Evolutionary conservation across 2,329 filamentous ascomycete genomes (phyloP), one percentile per base, ranked within the genome.

Genomic region (Aureobasidium melanogenum): DNA sequence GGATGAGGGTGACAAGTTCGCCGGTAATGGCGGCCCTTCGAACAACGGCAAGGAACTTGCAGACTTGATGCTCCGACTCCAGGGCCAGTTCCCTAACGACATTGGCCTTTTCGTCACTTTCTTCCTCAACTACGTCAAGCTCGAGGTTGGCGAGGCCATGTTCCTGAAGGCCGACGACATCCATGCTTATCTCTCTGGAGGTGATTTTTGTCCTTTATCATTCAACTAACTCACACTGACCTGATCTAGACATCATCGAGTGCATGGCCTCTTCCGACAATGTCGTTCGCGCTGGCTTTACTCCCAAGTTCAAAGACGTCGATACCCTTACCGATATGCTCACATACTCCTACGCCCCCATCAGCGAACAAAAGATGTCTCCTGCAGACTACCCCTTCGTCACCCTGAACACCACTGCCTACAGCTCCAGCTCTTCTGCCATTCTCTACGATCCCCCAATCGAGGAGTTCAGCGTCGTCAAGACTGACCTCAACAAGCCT

Each of bases 231-330:
- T 22, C 61, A 51, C 39, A 44, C 43, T 34, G 26, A 36, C 24
- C 7, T 1, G n/a, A 9, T 6, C 5, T 26, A 76, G 93, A 99
- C 71, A 96, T 99, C 67, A 91, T 99, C 72, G 94, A 99, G 76
- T 99, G 94, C 80, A 99, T 99, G 94, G 94, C 94, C 0, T 88
- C 91, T 9, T 96, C 90, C n/a, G 94, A 99, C 81, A 99, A 99
- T 67, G 94, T 99, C 38, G 92, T 99, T 56, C 91, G 94, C 61
- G 94, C 94, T 0, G 94, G 94, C 46, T 94, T 99, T 75, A 99
- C 94, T 0, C 94, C 94, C 61, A 99, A 99, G 74, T 99, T 96
- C 82, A 97, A 97, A 78, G 94, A 99, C 68, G 90, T 97, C 24
- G 77, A 86, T 59, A 97, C 91, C 0, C 81, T 99, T 12, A 91